Evolutionary conservation across 441 rosid genomes (phyloP).

Genomic region (Flueggea neowawraea): DNA sequence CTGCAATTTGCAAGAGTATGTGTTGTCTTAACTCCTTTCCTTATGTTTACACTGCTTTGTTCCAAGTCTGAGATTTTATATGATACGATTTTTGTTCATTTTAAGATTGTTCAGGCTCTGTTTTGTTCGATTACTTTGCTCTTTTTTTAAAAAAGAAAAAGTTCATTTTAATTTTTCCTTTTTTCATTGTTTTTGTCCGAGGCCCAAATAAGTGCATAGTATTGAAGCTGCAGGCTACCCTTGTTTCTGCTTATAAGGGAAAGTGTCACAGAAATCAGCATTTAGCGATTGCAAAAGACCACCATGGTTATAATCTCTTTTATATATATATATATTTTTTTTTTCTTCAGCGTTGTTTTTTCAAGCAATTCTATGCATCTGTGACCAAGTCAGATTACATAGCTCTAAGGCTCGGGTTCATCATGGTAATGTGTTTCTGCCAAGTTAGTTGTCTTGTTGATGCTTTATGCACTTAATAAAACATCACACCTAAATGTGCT

Average conservation of each 20-base stretch:
- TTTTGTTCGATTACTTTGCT: no score
- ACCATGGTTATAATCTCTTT: not conserved
- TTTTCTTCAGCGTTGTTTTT: slow-evolving; percentile 65
- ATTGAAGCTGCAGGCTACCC: no score
- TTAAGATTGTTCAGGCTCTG: no score
- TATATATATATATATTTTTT: no score
- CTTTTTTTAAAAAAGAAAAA: no score
- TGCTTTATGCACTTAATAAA: slow-evolving; percentile 1
- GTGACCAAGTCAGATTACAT: slow-evolving; percentile 76
- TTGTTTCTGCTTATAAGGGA: no score
- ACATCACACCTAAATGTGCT: not conserved
- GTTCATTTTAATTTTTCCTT: no score
- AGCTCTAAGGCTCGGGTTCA: slow-evolving; percentile 76
- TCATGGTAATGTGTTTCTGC: slow-evolving; percentile 41
- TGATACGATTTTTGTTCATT: no score
- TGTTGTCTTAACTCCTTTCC: not conserved
- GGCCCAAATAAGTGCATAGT: no score
- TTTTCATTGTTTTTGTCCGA: no score
- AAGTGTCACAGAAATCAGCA: not conserved
- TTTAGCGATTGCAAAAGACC: not conserved
- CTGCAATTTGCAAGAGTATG: not conserved
- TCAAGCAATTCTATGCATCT: slow-evolving; percentile 86
- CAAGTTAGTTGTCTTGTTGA: not conserved
- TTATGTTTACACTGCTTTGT: no score
- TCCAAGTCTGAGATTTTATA: no score